Percentiles rank a stretch among this genome's conserved stretches.
Evolutionary conservation across 805 yeast species (phyloP).

Genomic region (Ogataea siamensis): DNA sequence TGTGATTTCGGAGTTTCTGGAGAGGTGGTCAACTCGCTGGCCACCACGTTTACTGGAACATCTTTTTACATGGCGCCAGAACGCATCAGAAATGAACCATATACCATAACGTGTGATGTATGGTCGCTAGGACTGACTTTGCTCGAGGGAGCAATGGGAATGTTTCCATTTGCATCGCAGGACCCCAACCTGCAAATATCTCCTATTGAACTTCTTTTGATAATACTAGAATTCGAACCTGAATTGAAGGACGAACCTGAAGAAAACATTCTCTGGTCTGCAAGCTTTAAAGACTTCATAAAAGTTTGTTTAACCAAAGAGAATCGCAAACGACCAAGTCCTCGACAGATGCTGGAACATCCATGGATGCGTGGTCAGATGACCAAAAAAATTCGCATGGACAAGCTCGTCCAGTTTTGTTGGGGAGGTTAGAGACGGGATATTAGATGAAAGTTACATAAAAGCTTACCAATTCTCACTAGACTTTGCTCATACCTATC

Average conservation of each 20-base stretch:
- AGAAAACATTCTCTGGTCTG: conserved; percentile 76
- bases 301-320: conserved; percentile 79
- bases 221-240: conserved; percentile 82
- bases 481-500: background rate
- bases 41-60: conserved; percentile 96
- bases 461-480: background rate
- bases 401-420: conserved; percentile 70
- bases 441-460: background rate
- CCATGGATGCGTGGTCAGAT: conserved; percentile 89
- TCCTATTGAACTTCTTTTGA: conserved; percentile 83
- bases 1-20: conserved; percentile 99
- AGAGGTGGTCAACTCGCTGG: conserved; percentile 90
- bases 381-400: conserved; percentile 77
- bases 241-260: conserved; percentile 72
- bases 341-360: conserved; percentile 88
- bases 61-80: conserved; percentile 99
- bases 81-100: conserved; percentile 91
- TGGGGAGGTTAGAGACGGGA: conserved; percentile 48
- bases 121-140: conserved; percentile 95
- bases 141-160: conserved; percentile 90
- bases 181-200: conserved; percentile 44
- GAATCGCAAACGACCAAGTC: conserved; percentile 79
- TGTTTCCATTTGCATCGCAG: conserved; percentile 66
- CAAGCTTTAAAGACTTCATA: conserved; percentile 78
- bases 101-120: conserved; percentile 91